A percentile compares a stretch with the other conserved stretches of the same genome.
phyloP scores from a whole-genome alignment of 75 land plant genomes.

The Pinus tabuliformis region DNA sequence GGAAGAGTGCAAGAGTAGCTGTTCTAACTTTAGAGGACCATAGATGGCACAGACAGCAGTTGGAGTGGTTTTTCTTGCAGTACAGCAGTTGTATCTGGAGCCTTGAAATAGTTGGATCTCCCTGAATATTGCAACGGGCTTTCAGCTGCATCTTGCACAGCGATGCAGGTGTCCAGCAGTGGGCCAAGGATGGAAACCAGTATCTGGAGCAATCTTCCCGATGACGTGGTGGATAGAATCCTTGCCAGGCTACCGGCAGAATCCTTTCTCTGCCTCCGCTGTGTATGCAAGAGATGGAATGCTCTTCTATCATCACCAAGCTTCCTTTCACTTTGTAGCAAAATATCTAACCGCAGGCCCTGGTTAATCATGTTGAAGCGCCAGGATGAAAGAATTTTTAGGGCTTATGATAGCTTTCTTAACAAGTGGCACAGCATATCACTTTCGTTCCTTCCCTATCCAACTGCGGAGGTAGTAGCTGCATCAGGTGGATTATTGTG shows the following conservation, averaged over 20 bases:
- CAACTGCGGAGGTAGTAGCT: conserved; percentile 9
- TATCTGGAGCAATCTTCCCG: conserved; percentile 28
- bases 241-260: conserved; percentile 24
- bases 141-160: too few relatives aligned
- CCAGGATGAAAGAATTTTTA: conserved; percentile 3
- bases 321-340: conserved; percentile 10
- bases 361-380: conserved; percentile 10
- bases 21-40: too few relatives aligned
- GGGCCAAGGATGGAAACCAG: background rate
- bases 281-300: conserved; percentile 31
- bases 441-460: conserved; percentile 9
- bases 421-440: conserved; percentile 14
- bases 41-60: too few relatives aligned
- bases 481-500: conserved; percentile 12
- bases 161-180: background rate
- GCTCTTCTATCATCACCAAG: conserved; percentile 9
- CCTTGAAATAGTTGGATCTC: too few relatives aligned
- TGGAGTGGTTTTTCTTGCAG: too few relatives aligned
- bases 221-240: conserved; percentile 21
- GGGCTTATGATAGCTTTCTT: conserved; percentile 1
- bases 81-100: too few relatives aligned
- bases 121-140: too few relatives aligned
- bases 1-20: too few relatives aligned
- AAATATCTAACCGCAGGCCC: conserved; percentile 2
- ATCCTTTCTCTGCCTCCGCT: conserved; percentile 13